Percentiles rank a stretch among this genome's conserved stretches.
Evolutionary conservation across 768 basidiomycete genomes (phyloP).

Genomic region (Boletus rufocinnamomeus): DNA sequence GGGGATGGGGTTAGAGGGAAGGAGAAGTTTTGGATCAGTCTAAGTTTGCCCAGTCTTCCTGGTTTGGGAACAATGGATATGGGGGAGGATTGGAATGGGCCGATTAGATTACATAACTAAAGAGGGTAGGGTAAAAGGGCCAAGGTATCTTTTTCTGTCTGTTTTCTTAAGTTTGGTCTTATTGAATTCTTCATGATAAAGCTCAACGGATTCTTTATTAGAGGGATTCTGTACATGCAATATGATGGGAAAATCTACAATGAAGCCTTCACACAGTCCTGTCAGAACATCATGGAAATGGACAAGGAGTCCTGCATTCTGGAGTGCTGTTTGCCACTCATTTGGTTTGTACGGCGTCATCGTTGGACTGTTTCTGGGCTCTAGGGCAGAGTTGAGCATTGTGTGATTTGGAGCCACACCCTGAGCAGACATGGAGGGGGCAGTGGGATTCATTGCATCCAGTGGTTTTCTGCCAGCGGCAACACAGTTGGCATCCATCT

Average conservation of each 20-base stretch:
- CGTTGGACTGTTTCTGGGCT: neutral
- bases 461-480: too few species aligned
- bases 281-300: neutral
- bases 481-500: too few species aligned
- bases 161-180: neutral
- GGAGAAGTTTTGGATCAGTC: neutral
- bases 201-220: neutral
- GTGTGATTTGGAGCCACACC: too few species aligned
- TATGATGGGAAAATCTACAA: neutral
- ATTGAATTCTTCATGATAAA: neutral
- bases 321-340: neutral
- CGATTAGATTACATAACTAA: too few species aligned
- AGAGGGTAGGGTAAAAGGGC: neutral
- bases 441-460: too few species aligned
- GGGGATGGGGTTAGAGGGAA: neutral
- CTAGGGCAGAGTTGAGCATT: neutral
- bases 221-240: neutral
- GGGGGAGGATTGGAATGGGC: conserved; percentile 1
- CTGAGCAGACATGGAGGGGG: too few species aligned
- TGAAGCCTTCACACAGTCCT: neutral
- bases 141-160: neutral
- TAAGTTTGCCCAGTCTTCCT: rapidly evolving
- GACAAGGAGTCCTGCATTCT: rapidly evolving
- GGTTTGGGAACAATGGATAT: neutral
- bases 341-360: neutral